A percentile compares a stretch with the other conserved stretches of the same genome.
Conservation (phyloP, 139 green algal species). For the Chlorella sorokiniana region DNA sequence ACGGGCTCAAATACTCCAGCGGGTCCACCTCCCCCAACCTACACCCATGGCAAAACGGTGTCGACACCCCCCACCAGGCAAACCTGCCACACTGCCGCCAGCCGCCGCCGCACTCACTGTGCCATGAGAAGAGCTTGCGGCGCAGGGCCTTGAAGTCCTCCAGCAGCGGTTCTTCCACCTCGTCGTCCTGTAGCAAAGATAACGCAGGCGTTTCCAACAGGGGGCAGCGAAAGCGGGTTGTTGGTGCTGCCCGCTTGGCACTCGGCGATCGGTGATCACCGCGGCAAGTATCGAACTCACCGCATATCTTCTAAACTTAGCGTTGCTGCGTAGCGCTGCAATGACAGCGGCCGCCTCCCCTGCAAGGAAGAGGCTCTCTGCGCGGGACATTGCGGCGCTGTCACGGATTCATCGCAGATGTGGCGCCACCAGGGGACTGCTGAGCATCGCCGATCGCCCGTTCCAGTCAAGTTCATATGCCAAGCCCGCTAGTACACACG, state of each 20-base stretch:
- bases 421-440: too few relatives aligned
- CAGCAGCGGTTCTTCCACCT: conserved; percentile 84
- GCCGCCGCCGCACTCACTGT: conserved; percentile 35
- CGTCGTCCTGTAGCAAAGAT: conserved; percentile 54
- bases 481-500: too few relatives aligned
- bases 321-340: conserved; percentile 23
- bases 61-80: too few relatives aligned
- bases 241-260: neutral
- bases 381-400: neutral
- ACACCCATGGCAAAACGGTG: neutral
- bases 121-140: conserved; percentile 82
- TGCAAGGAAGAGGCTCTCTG: neutral
- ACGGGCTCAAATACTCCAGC: conserved; percentile 86
- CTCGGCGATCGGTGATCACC: neutral
- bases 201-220: too few relatives aligned
- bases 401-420: neutral
- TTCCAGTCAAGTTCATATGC: too few relatives aligned
- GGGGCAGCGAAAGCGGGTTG: neutral
- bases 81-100: too few relatives aligned
- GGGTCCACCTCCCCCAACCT: conserved; percentile 82
- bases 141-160: conserved; percentile 84
- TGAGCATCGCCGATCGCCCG: too few relatives aligned
- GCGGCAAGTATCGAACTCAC: neutral
- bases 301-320: conserved; percentile 27
- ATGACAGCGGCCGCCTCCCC: conserved; percentile 21